Percentiles rank a stretch among this genome's conserved stretches.
phyloP scores from a whole-genome alignment of 2,329 filamentous ascomycete species.

The Pseudopyrenochaeta lycopersici region DNA sequence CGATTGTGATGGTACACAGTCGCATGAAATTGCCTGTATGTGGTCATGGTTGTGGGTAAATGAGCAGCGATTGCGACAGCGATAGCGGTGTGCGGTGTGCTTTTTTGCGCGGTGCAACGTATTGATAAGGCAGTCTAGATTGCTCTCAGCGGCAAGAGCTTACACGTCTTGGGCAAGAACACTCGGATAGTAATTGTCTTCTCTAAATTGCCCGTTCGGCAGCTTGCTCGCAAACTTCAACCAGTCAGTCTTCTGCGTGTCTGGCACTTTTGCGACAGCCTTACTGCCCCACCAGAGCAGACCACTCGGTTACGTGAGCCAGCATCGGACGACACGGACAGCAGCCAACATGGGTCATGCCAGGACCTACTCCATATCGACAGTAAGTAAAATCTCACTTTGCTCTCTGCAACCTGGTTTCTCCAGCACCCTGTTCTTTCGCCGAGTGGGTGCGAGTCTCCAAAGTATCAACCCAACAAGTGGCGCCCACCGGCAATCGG shows the following conservation, averaged over 20 bases:
- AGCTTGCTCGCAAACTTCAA: not conserved
- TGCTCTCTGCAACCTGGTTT: conserved; percentile 14
- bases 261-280: conserved; percentile 4
- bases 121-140: conserved; percentile 22
- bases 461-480: conserved; percentile 12
- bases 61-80: conserved; percentile 18
- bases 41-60: conserved; percentile 13
- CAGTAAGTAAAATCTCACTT: conserved; percentile 35
- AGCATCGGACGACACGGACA: conserved; percentile 1
- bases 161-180: conserved; percentile 20
- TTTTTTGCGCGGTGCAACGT: conserved; percentile 14
- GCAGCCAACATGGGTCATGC: conserved; percentile 33
- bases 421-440: conserved; percentile 18
- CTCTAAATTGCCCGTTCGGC: conserved; percentile 6
- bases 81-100: conserved; percentile 29
- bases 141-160: conserved; percentile 1
- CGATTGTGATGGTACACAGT: not conserved
- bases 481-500: conserved; percentile 34
- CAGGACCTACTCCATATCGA: conserved; percentile 49
- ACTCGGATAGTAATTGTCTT: conserved; percentile 12
- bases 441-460: conserved; percentile 18
- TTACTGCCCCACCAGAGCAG: conserved; percentile 22
- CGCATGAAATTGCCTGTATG: conserved; percentile 13
- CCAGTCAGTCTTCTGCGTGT: not conserved
- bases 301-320: conserved; percentile 7